A percentile compares a stretch with the other conserved stretches of the same genome.
phyloP scores from a whole-genome alignment of 768 basidiomycete species.

The Hericium coralloides region DNA sequence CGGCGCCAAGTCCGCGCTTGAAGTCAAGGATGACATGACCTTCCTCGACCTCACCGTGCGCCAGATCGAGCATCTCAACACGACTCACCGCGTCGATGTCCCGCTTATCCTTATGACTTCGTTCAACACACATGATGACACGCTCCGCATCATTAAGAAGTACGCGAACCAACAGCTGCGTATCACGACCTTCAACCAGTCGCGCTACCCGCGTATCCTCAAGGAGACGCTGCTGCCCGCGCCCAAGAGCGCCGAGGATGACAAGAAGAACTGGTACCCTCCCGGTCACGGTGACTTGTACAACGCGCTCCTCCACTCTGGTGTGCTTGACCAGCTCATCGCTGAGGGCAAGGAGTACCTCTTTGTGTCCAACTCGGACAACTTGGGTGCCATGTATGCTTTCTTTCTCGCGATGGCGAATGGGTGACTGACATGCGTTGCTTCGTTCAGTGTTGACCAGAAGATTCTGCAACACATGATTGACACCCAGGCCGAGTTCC shows the following conservation, averaged over 20 bases:
- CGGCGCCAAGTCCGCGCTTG: slow-evolving; percentile 87
- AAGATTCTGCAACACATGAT: slow-evolving; percentile 84
- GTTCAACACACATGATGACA: slow-evolving; percentile 97
- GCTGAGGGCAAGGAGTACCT: slow-evolving; percentile 93
- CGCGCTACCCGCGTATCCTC: slow-evolving; percentile 87
- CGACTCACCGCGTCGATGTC: slow-evolving; percentile 73
- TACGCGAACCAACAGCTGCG: slow-evolving; percentile 92
- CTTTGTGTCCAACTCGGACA: slow-evolving; percentile 96
- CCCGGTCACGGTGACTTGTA: slow-evolving; percentile 96
- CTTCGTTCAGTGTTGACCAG: slow-evolving; percentile 15
- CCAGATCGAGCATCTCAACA: slow-evolving; percentile 95
- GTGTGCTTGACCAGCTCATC: slow-evolving; percentile 83
- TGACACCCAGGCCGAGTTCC: slow-evolving; percentile 70
- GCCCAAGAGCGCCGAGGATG: slow-evolving; percentile 67
- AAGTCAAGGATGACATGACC: slow-evolving; percentile 96
- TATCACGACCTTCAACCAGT: slow-evolving; percentile 90
- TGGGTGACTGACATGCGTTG: not conserved
- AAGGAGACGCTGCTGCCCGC: slow-evolving; percentile 83
- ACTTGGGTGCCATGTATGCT: slow-evolving; percentile 81
- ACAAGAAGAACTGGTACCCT: slow-evolving; percentile 94
- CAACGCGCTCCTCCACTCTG: slow-evolving; percentile 84
- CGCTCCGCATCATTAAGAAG: slow-evolving; percentile 93
- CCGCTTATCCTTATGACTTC: slow-evolving; percentile 99
- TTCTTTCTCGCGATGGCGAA: not conserved
- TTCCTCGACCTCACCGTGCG: slow-evolving; percentile 93